Conservation (phyloP, 345 rosid species). For the Firmiana major region DNA sequence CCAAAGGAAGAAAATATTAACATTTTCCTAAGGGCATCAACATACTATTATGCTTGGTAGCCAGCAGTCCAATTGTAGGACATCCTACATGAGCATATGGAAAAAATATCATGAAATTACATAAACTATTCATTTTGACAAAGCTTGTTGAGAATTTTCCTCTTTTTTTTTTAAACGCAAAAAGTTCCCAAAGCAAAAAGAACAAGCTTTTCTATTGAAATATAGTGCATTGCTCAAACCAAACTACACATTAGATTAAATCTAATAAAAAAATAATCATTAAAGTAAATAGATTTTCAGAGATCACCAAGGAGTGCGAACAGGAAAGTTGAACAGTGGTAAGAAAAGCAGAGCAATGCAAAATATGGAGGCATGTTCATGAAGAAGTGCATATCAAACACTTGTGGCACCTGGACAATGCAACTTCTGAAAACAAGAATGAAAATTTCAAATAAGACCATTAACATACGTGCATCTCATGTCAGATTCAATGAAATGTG, state of each 20-base stretch:
- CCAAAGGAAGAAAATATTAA: neutral
- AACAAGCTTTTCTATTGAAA: neutral
- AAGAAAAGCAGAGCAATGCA: too few relatives aligned
- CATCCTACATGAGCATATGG: neutral
- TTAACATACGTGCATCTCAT: slow-evolving; percentile 52
- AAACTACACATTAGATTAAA: neutral
- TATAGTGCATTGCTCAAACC: neutral
- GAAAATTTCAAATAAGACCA: slow-evolving; percentile 3
- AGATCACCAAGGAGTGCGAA: too few relatives aligned
- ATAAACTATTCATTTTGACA: neutral
- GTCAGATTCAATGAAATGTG: slow-evolving; percentile 55
- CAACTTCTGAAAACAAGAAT: neutral
- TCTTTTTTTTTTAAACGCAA: neutral
- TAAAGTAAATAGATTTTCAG: too few relatives aligned
- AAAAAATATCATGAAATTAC: neutral
- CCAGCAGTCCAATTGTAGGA: neutral
- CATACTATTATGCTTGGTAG: neutral
- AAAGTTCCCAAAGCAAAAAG: neutral
- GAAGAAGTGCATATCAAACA: too few relatives aligned
- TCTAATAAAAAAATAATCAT: neutral
- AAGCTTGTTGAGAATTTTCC: neutral
- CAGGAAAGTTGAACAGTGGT: too few relatives aligned
- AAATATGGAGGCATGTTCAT: too few relatives aligned
- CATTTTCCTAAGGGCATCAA: neutral
- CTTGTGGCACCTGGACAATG: neutral